These are phyloP conservation scores for Aspergillus kassunensis DNA, from an alignment of 495 filamentous ascomycete genomes.

Conservation along the genomic window DNA sequence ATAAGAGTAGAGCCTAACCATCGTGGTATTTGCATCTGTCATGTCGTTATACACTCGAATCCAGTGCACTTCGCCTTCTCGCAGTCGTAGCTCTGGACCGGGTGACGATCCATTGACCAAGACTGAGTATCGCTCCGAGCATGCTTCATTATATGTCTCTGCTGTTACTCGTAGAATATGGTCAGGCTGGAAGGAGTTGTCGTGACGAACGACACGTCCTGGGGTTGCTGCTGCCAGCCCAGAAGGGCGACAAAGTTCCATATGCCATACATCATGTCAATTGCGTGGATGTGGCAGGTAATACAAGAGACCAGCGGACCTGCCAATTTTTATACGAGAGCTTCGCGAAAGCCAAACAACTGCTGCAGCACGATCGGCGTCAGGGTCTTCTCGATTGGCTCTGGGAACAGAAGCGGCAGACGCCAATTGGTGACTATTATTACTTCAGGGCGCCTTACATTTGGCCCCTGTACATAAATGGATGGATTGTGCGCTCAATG, in stretches of 20 bases:
- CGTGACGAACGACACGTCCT: not conserved
- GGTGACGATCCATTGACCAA: conserved; percentile 5
- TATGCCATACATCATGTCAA: not conserved
- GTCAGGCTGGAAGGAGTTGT: conserved; percentile 6
- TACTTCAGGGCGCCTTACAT: not conserved
- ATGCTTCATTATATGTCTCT: not conserved
- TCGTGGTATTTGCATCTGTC: not conserved
- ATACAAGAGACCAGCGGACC: too few species aligned
- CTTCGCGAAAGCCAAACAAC: too few species aligned
- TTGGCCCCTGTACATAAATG: not conserved
- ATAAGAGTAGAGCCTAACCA: not conserved
- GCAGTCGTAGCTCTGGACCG: conserved; percentile 6
- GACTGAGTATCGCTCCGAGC: not conserved
- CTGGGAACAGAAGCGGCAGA: not conserved
- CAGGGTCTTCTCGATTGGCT: not conserved
- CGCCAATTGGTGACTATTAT: not conserved
- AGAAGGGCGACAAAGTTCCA: not conserved
- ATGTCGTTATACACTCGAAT: conserved; percentile 9
- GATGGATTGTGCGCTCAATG: not conserved
- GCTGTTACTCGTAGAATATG: conserved; percentile 2
- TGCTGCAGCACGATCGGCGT: not conserved
- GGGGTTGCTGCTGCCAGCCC: not conserved
- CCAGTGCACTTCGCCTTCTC: conserved; percentile 7
- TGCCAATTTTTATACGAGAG: too few species aligned
- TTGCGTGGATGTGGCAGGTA: too few species aligned